Evolutionary conservation across 805 yeast species (phyloP).

Genomic region (Ascoidea asiatica): DNA sequence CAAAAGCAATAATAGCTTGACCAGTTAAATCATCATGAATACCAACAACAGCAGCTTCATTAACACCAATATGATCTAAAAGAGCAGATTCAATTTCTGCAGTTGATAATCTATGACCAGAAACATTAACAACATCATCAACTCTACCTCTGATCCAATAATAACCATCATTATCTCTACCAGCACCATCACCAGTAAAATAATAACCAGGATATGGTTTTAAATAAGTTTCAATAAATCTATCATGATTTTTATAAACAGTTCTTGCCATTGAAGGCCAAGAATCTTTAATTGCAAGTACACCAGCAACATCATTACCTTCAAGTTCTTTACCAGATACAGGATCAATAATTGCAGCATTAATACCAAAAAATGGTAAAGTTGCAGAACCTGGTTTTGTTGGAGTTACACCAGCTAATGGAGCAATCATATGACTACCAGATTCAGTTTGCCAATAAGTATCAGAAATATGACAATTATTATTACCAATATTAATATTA

Average conservation of each 20-base stretch:
- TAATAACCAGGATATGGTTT: conserved; percentile 87
- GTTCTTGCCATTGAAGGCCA: conserved; percentile 99
- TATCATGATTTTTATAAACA: conserved; percentile 75
- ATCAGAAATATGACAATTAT: conserved; percentile 81
- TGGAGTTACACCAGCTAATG: conserved; percentile 88
- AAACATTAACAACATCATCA: conserved; percentile 95
- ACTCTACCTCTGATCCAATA: conserved; percentile 98
- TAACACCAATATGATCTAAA: conserved; percentile 64
- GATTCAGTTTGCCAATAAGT: conserved; percentile 99
- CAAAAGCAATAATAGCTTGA: conserved; percentile 94
- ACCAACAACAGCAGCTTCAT: conserved; percentile 96
- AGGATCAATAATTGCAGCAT: conserved; percentile 86
- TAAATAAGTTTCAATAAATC: conserved; percentile 84
- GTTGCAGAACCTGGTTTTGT: conserved; percentile 97
- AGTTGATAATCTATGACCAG: conserved; percentile 96
- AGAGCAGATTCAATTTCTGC: conserved; percentile 95
- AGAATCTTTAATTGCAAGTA: conserved; percentile 72
- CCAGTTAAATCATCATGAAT: conserved; percentile 92
- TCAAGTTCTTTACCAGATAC: conserved; percentile 73
- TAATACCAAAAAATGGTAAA: conserved; percentile 90
- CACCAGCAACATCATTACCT: conserved; percentile 93
- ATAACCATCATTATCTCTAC: conserved; percentile 91
- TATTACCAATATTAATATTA: conserved; percentile 80
- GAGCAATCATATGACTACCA: conserved; percentile 90
- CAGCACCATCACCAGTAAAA: conserved; percentile 98